Evolutionary conservation across 345 rosid genomes (phyloP).

Genomic region (Sonneratia caseolaris): DNA sequence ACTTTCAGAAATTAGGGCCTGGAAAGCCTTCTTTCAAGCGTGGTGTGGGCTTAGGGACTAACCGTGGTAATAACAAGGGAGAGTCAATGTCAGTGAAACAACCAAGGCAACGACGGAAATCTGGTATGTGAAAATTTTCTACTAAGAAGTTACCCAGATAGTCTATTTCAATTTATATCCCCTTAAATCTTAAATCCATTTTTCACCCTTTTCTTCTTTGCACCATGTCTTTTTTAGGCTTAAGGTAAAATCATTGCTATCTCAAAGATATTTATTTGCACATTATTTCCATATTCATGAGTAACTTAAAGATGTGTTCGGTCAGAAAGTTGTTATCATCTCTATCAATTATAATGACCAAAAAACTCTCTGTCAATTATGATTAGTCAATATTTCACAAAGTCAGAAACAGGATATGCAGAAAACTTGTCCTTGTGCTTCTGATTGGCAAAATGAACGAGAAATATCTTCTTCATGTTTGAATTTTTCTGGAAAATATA

Average conservation of each 20-base stretch:
- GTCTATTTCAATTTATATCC: not conserved
- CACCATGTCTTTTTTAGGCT: not conserved
- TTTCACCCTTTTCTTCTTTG: not conserved
- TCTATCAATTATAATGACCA: not conserved
- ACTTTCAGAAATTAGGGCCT: slow-evolving; percentile 60
- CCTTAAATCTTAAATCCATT: not conserved
- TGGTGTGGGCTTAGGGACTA: slow-evolving; percentile 44
- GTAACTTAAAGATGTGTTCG: not conserved
- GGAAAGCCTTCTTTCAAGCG: slow-evolving; percentile 61
- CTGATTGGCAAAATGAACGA: not conserved
- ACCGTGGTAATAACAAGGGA: slow-evolving; percentile 48
- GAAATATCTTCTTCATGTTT: not conserved
- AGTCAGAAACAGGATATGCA: not conserved
- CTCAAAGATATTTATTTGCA: not conserved
- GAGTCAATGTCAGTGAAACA: slow-evolving; percentile 48
- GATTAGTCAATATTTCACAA: not conserved
- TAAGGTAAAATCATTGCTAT: not conserved
- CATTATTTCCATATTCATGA: not conserved
- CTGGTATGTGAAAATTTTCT: slow-evolving; percentile 31
- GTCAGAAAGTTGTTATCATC: not conserved
- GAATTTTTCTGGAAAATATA: not conserved
- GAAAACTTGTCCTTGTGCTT: not conserved
- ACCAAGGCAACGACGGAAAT: slow-evolving; percentile 69
- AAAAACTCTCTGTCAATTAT: not conserved
- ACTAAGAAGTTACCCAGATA: not conserved